phyloP scores from a whole-genome alignment of 768 basidiomycete species.

The Suillus weaverae region DNA sequence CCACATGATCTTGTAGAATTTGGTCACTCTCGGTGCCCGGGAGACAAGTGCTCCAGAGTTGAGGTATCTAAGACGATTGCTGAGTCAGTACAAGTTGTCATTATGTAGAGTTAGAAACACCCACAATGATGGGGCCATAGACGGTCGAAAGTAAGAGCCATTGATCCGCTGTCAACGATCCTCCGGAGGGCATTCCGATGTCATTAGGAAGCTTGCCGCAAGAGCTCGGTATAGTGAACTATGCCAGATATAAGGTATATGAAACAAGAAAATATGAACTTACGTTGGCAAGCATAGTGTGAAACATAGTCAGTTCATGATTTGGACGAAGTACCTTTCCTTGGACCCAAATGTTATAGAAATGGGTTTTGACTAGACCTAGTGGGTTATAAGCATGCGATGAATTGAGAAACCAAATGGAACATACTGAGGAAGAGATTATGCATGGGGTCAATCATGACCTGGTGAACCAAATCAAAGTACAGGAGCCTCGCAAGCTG shows the following conservation, averaged over 20 bases:
- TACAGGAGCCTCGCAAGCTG: constrained; percentile 33
- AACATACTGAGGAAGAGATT: constrained; percentile 31
- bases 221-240: neutral
- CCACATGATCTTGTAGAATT: neutral
- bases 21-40: neutral
- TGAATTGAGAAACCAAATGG: neutral
- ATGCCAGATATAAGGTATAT: neutral
- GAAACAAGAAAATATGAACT: neutral
- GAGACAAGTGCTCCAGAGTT: constrained; percentile 22
- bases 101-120: neutral
- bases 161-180: constrained; percentile 36
- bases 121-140: constrained; percentile 30
- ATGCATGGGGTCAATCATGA: constrained; percentile 40
- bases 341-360: constrained; percentile 30
- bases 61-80: constrained; percentile 1
- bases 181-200: constrained; percentile 33
- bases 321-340: constrained; percentile 16
- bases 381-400: neutral
- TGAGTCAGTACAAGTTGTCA: too few relatives aligned
- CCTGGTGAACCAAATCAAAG: constrained; percentile 29
- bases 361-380: constrained; percentile 28
- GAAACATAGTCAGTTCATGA: neutral
- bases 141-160: constrained; percentile 32
- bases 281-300: neutral
- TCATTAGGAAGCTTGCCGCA: constrained; percentile 22